Evolutionary conservation across 371 early-diverging fungal species (phyloP), one percentile per base, ranked within the genome.

Genomic region (Thermomucor indicae-seudaticae): DNA sequence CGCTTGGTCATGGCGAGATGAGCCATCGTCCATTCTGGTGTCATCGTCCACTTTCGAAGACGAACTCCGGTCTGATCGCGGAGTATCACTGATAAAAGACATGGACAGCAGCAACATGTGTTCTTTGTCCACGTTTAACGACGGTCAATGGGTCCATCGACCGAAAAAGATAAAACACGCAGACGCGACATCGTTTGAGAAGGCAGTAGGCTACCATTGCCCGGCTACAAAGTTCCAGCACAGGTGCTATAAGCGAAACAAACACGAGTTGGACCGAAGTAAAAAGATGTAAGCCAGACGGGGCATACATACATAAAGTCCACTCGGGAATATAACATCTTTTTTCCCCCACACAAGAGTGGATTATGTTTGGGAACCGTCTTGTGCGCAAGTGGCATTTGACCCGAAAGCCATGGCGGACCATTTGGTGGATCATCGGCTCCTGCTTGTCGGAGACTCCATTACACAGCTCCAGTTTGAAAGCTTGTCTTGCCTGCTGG

Each of bases 391-490:
- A 1, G 47, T 63, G 19, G 54, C 58, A 1, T 60, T 65, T 47
- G 48, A 59, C 20, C 38, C 65, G 1, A 42, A 51, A 27, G 41
- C 53, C 1, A 48, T 72, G 25, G 60, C 68, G 7, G 38, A 56
- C 8, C 72, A 72, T 44, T 43, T 72, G 11, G 40, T 55, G 2
- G 49, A 55, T 17, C 58, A 72, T 46, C 68, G 68, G 6, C 38
- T 72, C 0, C 48, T 72, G 7, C 32, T 72, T 23, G 65, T 72
- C 10, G 68, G 72, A 12, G 70, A 70, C 30, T 70, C 70, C 2
- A 70, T 70, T 42, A 66, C 70, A 6, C 64, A 70, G 35, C 46
- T 70, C 3, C 66, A 66, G 53, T 70, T 53, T 43, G 66, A 70
- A 47, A 66, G 66, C 43, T 31, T 65, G 30, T 47, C 50, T 34